phyloP scores from a whole-genome alignment of 75 land plant species.

The Cupressus sempervirens region DNA sequence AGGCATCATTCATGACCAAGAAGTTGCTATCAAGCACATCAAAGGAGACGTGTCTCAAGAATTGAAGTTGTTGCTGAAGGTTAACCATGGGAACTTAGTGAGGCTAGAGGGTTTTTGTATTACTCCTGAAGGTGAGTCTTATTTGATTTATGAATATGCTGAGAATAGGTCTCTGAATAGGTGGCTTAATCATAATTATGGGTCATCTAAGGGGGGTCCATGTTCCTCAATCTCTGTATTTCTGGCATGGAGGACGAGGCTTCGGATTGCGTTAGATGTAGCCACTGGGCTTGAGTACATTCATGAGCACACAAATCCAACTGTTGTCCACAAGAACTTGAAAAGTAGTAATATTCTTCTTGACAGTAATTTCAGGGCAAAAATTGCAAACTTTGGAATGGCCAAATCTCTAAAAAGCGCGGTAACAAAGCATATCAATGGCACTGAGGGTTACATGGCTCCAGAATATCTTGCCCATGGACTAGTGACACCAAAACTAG shows the following conservation, averaged over 20 bases:
- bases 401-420: constrained; percentile 26
- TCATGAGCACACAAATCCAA: constrained; percentile 33
- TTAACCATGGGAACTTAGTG: constrained; percentile 28
- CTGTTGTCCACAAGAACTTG: constrained; percentile 38
- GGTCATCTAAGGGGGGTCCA: neutral
- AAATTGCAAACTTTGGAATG: constrained; percentile 46
- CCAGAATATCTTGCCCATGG: constrained; percentile 42
- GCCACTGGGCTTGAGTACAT: constrained; percentile 50
- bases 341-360: constrained; percentile 51
- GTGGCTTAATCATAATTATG: constrained; percentile 17
- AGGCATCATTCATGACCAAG: constrained; percentile 20
- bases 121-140: constrained; percentile 17
- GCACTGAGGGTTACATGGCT: constrained; percentile 52
- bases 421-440: constrained; percentile 36
- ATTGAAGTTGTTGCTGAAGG: constrained; percentile 26
- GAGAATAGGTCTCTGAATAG: constrained; percentile 40
- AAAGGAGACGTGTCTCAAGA: constrained; percentile 30
- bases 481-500: constrained; percentile 32
- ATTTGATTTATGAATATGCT: constrained; percentile 40
- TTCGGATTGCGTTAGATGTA: constrained; percentile 46
- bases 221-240: neutral
- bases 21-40: constrained; percentile 50
- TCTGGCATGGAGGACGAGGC: constrained; percentile 27
- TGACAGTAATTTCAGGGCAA: constrained; percentile 37
- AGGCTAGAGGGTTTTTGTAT: constrained; percentile 36